Evolutionary conservation across 202 grass and related monocot genomes (phyloP).

Genomic region (Dendrocalamus latiflorus): DNA sequence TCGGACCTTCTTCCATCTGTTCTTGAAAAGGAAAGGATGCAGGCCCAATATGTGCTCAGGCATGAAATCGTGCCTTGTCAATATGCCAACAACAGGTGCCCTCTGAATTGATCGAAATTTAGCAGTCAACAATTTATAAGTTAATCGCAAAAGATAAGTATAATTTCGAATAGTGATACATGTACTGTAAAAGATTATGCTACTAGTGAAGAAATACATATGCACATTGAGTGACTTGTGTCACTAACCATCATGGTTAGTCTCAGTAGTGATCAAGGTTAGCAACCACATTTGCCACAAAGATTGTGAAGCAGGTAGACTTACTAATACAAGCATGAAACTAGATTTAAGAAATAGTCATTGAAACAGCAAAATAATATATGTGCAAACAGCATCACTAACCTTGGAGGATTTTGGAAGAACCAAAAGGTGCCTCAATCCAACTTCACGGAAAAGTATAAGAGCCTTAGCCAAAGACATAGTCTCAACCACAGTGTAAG

Average conservation of each 20-base stretch:
- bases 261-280: neutral
- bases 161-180: neutral
- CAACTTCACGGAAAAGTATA: slow-evolving; percentile 88
- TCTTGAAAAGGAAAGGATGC: slow-evolving; percentile 71
- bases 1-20: slow-evolving; percentile 68
- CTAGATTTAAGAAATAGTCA: neutral
- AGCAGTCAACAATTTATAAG: neutral
- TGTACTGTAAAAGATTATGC: neutral
- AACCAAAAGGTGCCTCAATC: slow-evolving; percentile 88
- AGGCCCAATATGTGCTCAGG: slow-evolving; percentile 81
- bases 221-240: neutral
- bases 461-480: slow-evolving; percentile 96
- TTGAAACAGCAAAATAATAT: neutral
- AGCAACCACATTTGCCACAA: neutral
- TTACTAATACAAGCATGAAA: neutral
- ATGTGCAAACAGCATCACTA: slow-evolving; percentile 15
- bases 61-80: slow-evolving; percentile 98
- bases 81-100: slow-evolving; percentile 77
- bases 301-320: neutral
- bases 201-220: neutral
- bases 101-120: slow-evolving; percentile 45
- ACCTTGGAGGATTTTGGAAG: slow-evolving; percentile 78
- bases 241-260: neutral
- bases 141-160: no score
- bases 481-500: slow-evolving; percentile 96